These are phyloP conservation scores for Leptomonas pyrrhocoris DNA, from an alignment of 208 protist species.

Conservation along the genomic window DNA sequence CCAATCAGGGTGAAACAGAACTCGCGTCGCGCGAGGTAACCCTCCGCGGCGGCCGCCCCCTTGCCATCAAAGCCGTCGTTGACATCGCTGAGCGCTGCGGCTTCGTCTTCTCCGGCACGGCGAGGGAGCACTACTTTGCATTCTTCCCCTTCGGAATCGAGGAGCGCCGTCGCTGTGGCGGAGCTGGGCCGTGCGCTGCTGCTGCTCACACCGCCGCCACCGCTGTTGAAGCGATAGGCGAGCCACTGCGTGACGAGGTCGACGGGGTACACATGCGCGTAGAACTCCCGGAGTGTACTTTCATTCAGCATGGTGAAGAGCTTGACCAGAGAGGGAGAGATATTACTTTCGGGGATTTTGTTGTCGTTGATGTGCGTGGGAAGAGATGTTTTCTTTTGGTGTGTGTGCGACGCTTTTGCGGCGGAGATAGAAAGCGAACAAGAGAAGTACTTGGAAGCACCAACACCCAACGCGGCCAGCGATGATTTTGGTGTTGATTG, in stretches of 20 bases:
- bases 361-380: no score
- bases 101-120: not conserved
- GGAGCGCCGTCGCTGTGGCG: not conserved
- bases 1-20: slow-evolving; percentile 92
- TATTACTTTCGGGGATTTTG: not conserved
- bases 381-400: no score
- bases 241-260: slow-evolving; percentile 83
- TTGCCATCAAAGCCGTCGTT: slow-evolving; percentile 10
- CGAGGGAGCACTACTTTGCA: not conserved
- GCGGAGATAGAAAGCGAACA: no score
- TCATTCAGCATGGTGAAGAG: slow-evolving; percentile 58
- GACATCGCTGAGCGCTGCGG: not conserved
- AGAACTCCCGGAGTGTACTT: slow-evolving; percentile 82
- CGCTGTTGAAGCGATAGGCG: slow-evolving; percentile 55
- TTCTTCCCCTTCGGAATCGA: not conserved
- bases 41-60: slow-evolving; percentile 37
- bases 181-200: not conserved
- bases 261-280: slow-evolving; percentile 87
- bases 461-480: no score
- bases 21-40: slow-evolving; percentile 82
- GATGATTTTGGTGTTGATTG: no score
- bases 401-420: no score
- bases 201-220: not conserved
- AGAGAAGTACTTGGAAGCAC: no score
- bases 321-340: not conserved